Evolutionary conservation across 106 monocot genomes (phyloP), one percentile per base, ranked within the genome.

Genomic region (Triglochin maritima): DNA sequence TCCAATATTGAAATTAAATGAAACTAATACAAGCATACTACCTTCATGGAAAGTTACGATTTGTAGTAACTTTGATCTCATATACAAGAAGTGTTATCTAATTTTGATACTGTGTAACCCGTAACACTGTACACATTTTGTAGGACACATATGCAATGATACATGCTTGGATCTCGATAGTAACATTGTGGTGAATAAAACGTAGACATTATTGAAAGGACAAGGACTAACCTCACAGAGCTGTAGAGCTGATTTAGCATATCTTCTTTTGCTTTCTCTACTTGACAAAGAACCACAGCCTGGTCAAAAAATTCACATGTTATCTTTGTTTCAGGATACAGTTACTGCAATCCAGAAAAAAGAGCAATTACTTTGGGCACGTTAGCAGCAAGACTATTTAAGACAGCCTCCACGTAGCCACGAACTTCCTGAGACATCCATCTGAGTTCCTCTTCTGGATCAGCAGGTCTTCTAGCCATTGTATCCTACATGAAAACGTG

Each of bases 351-450:
- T 10, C 16, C 29, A 53, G 15, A 47, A 16, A 13, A 55, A 16
- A 49, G 3, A 57, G 3, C 68, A 65, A 44, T 62, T 78, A 85
- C 90, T 75, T 95, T 95, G 41, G 95, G 95, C 61, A 95, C 81
- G 74, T 95, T 95, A 47, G 95, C 95, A 66, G 95, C 95, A 73
- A 95, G 90, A 76, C 95, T 95, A 53, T 95, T 95, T 68, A 95
- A 77, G 62, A 95, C 95, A 69, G 95, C 95, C 79, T 95, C 95
- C 11, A 90, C 95, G 71, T 95, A 95, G 60, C 95, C 95, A 73
- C 95, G 90, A 71, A 95, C 95, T 83, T 95, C 95, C 74, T 95
- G 95, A 63, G 95, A 85, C 95, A 95, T 95, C 95, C 95, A 95
- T 79, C 89, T 77, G 47, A 94, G 85, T 64, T 94, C 94, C 79